phyloP scores from a whole-genome alignment of 202 grass and related monocot species.

The Zoysia matrella region DNA sequence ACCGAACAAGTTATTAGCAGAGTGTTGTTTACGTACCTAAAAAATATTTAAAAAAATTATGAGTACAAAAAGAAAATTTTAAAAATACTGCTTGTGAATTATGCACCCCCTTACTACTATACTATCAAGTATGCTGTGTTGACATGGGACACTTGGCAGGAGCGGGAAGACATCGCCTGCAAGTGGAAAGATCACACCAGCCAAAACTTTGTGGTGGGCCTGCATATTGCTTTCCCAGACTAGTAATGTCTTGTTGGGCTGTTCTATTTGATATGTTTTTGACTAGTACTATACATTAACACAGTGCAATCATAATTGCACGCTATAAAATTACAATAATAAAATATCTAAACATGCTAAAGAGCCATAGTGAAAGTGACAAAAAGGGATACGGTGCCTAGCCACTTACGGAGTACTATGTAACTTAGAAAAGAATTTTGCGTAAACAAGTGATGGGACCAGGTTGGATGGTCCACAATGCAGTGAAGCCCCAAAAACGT shows the following conservation, averaged over 20 bases:
- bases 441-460: not conserved
- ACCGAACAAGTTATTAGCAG: too few relatives aligned
- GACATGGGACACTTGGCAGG: constrained; percentile 1
- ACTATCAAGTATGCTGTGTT: constrained; percentile 22
- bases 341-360: not conserved
- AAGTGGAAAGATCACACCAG: not conserved
- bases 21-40: too few relatives aligned
- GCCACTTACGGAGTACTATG: not conserved
- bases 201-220: not conserved
- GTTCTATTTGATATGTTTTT: not conserved
- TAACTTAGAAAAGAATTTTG: constrained; percentile 7
- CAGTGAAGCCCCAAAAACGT: not conserved
- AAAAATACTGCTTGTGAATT: too few relatives aligned
- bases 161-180: constrained; percentile 23
- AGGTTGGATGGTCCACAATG: not conserved
- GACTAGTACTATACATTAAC: not conserved
- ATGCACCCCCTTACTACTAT: too few relatives aligned
- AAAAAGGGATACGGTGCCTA: not conserved
- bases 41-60: too few relatives aligned
- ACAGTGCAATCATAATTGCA: not conserved
- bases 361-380: constrained; percentile 13
- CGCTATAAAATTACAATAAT: not conserved
- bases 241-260: not conserved
- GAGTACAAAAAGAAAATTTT: too few relatives aligned
- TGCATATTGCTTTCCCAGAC: not conserved